Base-by-base conservation (phyloP, 805 yeast genomes). In the Kazachstania bromeliacearum region DNA sequence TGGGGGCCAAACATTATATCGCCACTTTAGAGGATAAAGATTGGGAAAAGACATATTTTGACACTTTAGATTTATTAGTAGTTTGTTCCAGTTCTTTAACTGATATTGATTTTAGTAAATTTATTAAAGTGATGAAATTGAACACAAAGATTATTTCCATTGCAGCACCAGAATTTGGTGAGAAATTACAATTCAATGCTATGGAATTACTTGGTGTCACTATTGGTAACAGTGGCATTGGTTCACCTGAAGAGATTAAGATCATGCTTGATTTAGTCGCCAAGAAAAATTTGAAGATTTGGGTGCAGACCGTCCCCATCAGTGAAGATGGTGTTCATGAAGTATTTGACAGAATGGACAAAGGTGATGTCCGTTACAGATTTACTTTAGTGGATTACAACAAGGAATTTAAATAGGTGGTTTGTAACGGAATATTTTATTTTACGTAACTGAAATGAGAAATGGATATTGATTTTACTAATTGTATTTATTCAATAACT, bases 351-450 rank as follows among this genome's bases (percentile, higher is more conserved):
- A 68, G 73, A 56, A 62, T 68, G 57, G 60, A 58, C 20, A 47
- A 59, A 8, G 75, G 75, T 48, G 75, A 73, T 44, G 71, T 70
- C 17, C 67, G 67, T 44, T 73, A 68, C 50, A 67, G 79, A 62
- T 70, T 69, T 45, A 73, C 71, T 17, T 63, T 73, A 41, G 68
- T 71, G 23, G 69, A 67, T 26, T 71, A 58, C 43, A 73, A 68
- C 45, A 64, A 71, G 30, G 43, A 42, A 34, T 49, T 49, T 31
- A 36, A 37, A 5, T 23, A 28, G 15, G n/a, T n/a, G n/a, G n/a
- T n/a, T n/a, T n/a, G n/a, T n/a, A n/a, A n/a, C n/a, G n/a, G n/a
- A n/a, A n/a, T n/a, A n/a, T n/a, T n/a, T n/a, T n/a, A n/a, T n/a
- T n/a, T n/a, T n/a, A n/a, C n/a, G n/a, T n/a, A n/a, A n/a, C n/a